A percentile compares a stretch with the other conserved stretches of the same genome.
Evolutionary conservation across 805 yeast genomes (phyloP).

Genomic region (Pachysolen tannophilus): DNA sequence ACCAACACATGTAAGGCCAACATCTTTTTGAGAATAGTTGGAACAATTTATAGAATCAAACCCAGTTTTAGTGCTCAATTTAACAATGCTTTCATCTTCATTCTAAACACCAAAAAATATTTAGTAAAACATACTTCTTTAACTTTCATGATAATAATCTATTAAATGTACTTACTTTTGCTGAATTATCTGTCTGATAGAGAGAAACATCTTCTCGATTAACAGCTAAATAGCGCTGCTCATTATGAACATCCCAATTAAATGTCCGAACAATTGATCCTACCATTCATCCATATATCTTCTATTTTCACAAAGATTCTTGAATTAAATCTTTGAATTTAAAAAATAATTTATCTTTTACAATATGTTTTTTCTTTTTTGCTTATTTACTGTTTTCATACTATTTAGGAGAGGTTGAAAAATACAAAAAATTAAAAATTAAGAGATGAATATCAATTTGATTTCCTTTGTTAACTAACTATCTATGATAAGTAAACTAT

Average conservation of each 20-base stretch:
- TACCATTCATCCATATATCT: no score
- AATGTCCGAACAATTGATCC: constrained; percentile 53
- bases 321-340: no score
- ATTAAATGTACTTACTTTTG: constrained; percentile 11
- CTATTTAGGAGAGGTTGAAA: no score
- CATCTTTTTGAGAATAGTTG: constrained; percentile 45
- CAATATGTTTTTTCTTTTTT: background rate
- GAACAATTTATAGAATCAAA: constrained; percentile 63
- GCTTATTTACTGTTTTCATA: background rate
- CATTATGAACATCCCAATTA: constrained; percentile 50
- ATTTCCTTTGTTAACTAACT: no score
- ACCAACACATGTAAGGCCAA: constrained; percentile 67
- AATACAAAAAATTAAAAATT: no score
- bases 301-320: no score
- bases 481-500: no score
- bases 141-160: background rate
- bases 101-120: constrained; percentile 9
- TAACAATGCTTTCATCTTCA: constrained; percentile 45
- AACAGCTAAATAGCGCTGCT: constrained; percentile 56
- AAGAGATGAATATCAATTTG: no score
- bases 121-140: constrained; percentile 2
- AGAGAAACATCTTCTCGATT: constrained; percentile 76
- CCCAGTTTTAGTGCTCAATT: constrained; percentile 47
- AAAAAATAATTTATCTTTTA: no score
- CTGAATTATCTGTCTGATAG: constrained; percentile 42